Conservation (phyloP, 2,329 filamentous ascomycete species). For the Penicillium griseofulvum region DNA sequence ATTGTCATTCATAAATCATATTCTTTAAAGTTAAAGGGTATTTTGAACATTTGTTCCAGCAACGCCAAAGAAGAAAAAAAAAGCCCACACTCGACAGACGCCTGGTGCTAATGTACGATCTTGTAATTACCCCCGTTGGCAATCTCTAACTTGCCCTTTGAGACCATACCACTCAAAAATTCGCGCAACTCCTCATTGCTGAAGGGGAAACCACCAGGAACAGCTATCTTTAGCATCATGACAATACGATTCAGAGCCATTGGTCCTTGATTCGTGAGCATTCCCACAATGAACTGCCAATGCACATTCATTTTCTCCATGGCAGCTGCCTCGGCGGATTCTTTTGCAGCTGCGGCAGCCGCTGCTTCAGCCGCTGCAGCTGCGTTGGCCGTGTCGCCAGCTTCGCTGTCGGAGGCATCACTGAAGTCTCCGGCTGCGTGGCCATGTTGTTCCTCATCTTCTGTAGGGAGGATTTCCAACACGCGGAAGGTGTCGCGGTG, state of each 20-base stretch:
- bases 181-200: slow-evolving; percentile 82
- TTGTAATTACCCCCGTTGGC: slow-evolving; percentile 66
- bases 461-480: slow-evolving; percentile 52
- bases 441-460: slow-evolving; percentile 26
- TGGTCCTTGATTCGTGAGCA: slow-evolving; percentile 87
- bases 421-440: slow-evolving; percentile 18
- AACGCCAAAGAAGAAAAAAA: slow-evolving; percentile 11
- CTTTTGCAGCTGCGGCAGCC: slow-evolving; percentile 43
- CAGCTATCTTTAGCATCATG: slow-evolving; percentile 93
- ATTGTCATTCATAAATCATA: slow-evolving; percentile 1
- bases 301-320: slow-evolving; percentile 72
- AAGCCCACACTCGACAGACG: neutral
- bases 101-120: slow-evolving; percentile 30
- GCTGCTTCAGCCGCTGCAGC: slow-evolving; percentile 43
- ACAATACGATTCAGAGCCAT: slow-evolving; percentile 80
- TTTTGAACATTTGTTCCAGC: neutral
- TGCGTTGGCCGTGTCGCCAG: slow-evolving; percentile 30
- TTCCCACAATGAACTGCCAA: slow-evolving; percentile 87
- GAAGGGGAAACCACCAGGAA: slow-evolving; percentile 84
- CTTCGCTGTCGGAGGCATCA: slow-evolving; percentile 19
- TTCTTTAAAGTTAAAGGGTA: neutral
- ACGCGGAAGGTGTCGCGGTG: slow-evolving; percentile 56
- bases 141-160: slow-evolving; percentile 66
- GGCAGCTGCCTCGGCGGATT: slow-evolving; percentile 56
- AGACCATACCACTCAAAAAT: slow-evolving; percentile 76